Base-by-base conservation (phyloP, 2,329 filamentous ascomycete genomes). In the Thielaviopsis populi region DNA sequence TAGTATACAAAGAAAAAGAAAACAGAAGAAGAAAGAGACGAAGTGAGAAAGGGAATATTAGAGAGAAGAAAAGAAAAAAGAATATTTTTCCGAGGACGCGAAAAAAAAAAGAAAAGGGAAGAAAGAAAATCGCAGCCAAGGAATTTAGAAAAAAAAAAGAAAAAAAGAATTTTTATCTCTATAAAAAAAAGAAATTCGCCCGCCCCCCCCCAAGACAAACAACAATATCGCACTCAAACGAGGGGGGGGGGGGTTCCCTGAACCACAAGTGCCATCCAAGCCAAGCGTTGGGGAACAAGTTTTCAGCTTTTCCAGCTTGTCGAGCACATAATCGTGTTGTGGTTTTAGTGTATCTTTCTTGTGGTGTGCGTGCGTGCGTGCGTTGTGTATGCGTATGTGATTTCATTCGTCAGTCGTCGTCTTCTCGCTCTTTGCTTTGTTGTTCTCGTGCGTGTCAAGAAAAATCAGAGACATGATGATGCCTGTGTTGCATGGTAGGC, bases 241-340 rank as follows among this genome's bases (percentile, higher is more conserved):
- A 7, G 30, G 37, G 33, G 33, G 19, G 33, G 24, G 30, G 46
- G 46, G 10, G 11, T 54, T 58, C 61, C 48, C 50, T 63, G 61
- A 19, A 63, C 48, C 22, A 41, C 61, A n/a, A 61, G n/a, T 60
- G 58, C 42, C 30, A 62, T 19, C 42, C 13, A 30, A 15, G 17
- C 22, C 41, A 24, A 61, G 19, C 48, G 27, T 30, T 11, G n/a
- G 42, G 41, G 19, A 41, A 17, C 24, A 27, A 43, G 19, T 58
- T 63, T 58, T 63, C 61, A 58, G 61, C 61, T 63, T 33, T 59
- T 50, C 37, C 33, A 46, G 27, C 40, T 43, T 37, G 6, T 63
- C 27, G 13, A 46, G 15, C 42, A 46, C 42, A 3, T n/a, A 19
- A 8, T 2, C 42, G 15, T 37, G 42, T 4, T 46, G 42, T 46